Evolutionary conservation across 2,329 filamentous ascomycete genomes (phyloP), one percentile per base, ranked within the genome.

Genomic region (Colletotrichum graminicola): DNA sequence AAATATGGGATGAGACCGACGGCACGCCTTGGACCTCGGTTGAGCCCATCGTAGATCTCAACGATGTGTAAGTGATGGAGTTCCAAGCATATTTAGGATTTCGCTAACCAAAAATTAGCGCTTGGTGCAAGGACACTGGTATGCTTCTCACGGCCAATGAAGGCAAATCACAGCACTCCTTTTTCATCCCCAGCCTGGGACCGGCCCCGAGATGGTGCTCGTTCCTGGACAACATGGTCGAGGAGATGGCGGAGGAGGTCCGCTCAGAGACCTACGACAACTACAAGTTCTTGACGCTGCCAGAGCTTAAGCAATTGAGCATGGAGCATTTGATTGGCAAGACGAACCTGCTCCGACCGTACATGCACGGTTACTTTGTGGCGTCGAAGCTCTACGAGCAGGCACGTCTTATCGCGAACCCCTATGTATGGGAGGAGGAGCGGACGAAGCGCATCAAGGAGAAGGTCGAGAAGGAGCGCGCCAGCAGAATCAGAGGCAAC

Each of bases 321-420:
- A 82, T 99, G 78, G 92, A 93, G 64, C 95, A 98, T 79, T 86
- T 99, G 59, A 88, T 99, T 68, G 95, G 95, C 75, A 95, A 94
- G 76, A 97, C 94, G 36, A 96, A 93, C 78, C 84, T 98, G 26
- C 85, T 99, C 51, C 89, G 95, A 55, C 96, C 96, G 54, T 99
- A 99, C 79, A 99, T 99, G 97, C 96, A 99, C 80, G 97, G 96
- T 76, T 98, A 96, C 86, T 99, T 99, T 83, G 95, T 99, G 60
- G 94, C 93, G 45, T 95, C 97, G 76, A 94, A 95, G 78, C 84
- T 99, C 34, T 98, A 99, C 80, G 97, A 99, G 79, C 95, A 99
- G 80, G 96, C 96, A 23, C 88, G 93, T 66, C 85, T 99, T 72
- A 97, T 98, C 76, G 92, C 93, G 61, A 97, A 98, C 82, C 96